Evolutionary conservation across 2,329 filamentous ascomycete genomes (phyloP).

Genomic region (Colletotrichum liaoningense): DNA sequence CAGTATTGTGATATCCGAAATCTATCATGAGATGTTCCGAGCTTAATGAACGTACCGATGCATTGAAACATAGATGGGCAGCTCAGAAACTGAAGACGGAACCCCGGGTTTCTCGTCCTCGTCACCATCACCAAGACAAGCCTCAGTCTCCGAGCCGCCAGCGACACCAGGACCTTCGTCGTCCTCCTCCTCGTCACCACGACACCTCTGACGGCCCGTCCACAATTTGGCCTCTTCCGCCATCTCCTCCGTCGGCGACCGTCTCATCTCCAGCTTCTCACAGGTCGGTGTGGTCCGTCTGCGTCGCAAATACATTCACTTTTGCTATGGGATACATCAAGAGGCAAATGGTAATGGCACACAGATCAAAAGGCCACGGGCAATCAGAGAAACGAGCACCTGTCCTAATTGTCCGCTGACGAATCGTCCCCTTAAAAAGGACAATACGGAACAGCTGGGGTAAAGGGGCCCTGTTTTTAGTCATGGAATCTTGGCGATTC

Average conservation of each 20-base stretch:
- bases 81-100: background rate
- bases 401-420: background rate
- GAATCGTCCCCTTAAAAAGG: background rate
- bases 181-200: conserved; percentile 7
- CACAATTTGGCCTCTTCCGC: conserved; percentile 29
- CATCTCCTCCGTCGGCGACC: conserved; percentile 8
- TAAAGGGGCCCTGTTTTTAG: conserved; percentile 14
- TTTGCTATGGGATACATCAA: background rate
- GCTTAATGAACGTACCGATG: conserved; percentile 18
- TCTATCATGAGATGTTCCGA: background rate
- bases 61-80: conserved; percentile 32
- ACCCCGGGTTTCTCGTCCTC: background rate
- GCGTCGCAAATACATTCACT: conserved; percentile 34
- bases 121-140: conserved; percentile 15
- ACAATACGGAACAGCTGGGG: background rate
- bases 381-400: background rate
- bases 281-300: conserved; percentile 11
- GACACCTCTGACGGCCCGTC: conserved; percentile 12
- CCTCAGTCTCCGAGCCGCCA: conserved; percentile 32
- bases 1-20: background rate
- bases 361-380: background rate
- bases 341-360: background rate
- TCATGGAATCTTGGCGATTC: conserved; percentile 32
- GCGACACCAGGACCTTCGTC: conserved; percentile 5
- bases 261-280: conserved; percentile 21